A percentile compares a stretch with the other conserved stretches of the same genome.
Evolutionary conservation across 441 rosid species (phyloP).

Genomic region (Manihot esculenta): DNA sequence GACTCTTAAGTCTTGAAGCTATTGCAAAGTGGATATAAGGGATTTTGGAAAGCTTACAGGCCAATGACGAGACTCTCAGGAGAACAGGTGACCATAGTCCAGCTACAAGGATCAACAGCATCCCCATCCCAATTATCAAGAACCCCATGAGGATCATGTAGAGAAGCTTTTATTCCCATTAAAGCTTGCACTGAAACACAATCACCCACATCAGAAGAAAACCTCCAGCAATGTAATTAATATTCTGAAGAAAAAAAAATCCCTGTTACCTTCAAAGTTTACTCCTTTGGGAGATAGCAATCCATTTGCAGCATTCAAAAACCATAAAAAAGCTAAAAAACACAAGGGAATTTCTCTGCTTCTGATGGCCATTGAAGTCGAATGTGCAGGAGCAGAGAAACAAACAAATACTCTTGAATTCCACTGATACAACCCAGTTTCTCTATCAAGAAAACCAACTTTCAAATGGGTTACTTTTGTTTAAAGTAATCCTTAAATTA

Average conservation of each 20-base stretch:
- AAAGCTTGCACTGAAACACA: slow-evolving; percentile 76
- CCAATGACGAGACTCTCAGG: slow-evolving; percentile 80
- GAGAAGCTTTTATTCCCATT: slow-evolving; percentile 72
- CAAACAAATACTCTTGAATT: slow-evolving; percentile 26
- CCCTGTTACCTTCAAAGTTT: slow-evolving; percentile 79
- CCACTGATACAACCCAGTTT: slow-evolving; percentile 3
- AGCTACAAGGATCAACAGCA: slow-evolving; percentile 99
- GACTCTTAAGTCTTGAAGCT: background rate
- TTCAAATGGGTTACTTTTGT: slow-evolving; percentile 24
- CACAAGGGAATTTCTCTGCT: slow-evolving; percentile 30
- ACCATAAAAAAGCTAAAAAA: slow-evolving; percentile 47
- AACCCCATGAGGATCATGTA: slow-evolving; percentile 89
- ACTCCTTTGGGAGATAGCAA: slow-evolving; percentile 91
- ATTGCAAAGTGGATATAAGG: background rate
- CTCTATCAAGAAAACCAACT: slow-evolving; percentile 25
- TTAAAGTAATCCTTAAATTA: slow-evolving; percentile 29
- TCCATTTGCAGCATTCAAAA: slow-evolving; percentile 52
- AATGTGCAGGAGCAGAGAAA: slow-evolving; percentile 32
- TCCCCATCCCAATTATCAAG: slow-evolving; percentile 95
- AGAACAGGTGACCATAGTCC: slow-evolving; percentile 98
- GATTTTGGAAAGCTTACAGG: slow-evolving; percentile 59
- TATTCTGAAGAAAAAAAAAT: background rate
- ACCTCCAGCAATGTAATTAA: background rate
- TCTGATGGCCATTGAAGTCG: slow-evolving; percentile 36
- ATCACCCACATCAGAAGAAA: slow-evolving; percentile 24